These are phyloP conservation scores for Alternaria triticimaculans DNA, from an alignment of 2,329 filamentous ascomycete species.

Conservation along the genomic window DNA sequence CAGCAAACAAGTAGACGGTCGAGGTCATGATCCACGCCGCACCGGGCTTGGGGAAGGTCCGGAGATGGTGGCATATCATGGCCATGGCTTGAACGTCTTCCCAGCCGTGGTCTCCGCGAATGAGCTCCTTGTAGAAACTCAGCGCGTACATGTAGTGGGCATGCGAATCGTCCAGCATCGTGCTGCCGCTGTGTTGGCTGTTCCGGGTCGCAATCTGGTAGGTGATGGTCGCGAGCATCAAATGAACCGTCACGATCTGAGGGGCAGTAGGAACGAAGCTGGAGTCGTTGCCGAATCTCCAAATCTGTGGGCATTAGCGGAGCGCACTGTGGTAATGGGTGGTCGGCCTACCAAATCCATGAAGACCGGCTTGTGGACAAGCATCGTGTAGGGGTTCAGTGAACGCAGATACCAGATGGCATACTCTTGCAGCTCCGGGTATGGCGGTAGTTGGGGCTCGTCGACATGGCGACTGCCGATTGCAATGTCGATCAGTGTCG, in stretches of 20 bases:
- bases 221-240: constrained; percentile 79
- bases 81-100: constrained; percentile 75
- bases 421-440: constrained; percentile 70
- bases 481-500: constrained; percentile 70
- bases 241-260: constrained; percentile 75
- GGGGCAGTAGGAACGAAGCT: constrained; percentile 67
- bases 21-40: constrained; percentile 73
- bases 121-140: constrained; percentile 70
- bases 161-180: constrained; percentile 70
- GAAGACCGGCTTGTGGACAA: constrained; percentile 79
- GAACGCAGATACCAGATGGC: constrained; percentile 78
- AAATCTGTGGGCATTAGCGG: constrained; percentile 58
- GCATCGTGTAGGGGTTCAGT: constrained; percentile 73
- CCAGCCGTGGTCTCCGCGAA: constrained; percentile 66
- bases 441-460: constrained; percentile 65
- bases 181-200: constrained; percentile 46
- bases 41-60: constrained; percentile 80
- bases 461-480: constrained; percentile 63
- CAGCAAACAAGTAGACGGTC: constrained; percentile 69
- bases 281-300: constrained; percentile 75
- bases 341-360: constrained; percentile 65
- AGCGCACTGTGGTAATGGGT: background rate
- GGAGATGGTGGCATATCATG: constrained; percentile 74
- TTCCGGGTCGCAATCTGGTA: constrained; percentile 80
- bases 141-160: constrained; percentile 80